These are phyloP conservation scores for Schoenoplectus triqueter DNA, from an alignment of 202 grass and related monocot genomes.

Conservation along the genomic window DNA sequence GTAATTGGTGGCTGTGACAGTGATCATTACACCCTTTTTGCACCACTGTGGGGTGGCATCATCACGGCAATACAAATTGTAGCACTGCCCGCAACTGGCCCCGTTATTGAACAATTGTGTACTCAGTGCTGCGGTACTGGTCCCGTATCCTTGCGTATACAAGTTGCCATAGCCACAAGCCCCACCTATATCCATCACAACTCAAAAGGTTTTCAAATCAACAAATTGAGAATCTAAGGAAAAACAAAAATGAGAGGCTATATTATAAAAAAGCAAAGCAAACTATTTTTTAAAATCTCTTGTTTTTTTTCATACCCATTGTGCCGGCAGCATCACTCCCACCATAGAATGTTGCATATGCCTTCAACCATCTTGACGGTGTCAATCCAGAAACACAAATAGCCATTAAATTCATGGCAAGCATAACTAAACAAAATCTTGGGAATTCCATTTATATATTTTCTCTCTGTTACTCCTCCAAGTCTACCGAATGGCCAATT, in stretches of 20 bases:
- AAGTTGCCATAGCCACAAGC: conserved; percentile 71
- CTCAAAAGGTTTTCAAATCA: background rate
- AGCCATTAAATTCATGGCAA: conserved; percentile 26
- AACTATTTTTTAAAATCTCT: background rate
- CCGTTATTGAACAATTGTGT: conserved; percentile 77
- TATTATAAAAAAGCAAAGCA: background rate
- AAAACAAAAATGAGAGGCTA: background rate
- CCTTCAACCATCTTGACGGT: conserved; percentile 48
- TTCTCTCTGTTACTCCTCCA: background rate
- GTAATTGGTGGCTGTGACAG: conserved; percentile 54
- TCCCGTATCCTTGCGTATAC: conserved; percentile 67
- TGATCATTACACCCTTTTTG: conserved; percentile 40
- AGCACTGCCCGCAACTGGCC: conserved; percentile 68
- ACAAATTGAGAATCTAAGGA: background rate
- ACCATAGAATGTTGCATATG: conserved; percentile 57
- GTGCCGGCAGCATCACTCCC: conserved; percentile 58
- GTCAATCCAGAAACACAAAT: background rate
- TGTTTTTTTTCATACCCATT: conserved; percentile 46
- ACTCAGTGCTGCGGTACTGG: conserved; percentile 71
- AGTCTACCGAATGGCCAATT: background rate
- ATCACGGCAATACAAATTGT: conserved; percentile 43
- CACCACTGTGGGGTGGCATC: conserved; percentile 40
- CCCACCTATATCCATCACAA: conserved; percentile 40
- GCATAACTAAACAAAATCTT: conserved; percentile 31
- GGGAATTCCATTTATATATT: conserved; percentile 20